These are phyloP conservation scores for Raphanus hybrid DNA, from an alignment of 441 rosid species.

Conservation along the genomic window DNA sequence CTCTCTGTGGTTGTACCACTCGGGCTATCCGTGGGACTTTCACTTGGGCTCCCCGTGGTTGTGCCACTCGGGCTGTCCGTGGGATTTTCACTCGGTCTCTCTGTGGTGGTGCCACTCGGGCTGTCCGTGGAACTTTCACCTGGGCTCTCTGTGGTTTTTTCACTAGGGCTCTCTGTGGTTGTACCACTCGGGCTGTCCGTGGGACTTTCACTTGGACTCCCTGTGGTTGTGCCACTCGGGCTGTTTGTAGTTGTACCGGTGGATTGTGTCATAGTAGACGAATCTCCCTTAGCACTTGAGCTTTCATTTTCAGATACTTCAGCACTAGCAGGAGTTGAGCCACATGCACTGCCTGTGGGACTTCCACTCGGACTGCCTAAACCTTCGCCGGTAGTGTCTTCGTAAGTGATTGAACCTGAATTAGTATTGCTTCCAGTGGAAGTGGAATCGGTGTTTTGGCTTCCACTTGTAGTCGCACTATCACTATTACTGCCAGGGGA, in stretches of 20 bases:
- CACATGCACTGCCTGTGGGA: background rate
- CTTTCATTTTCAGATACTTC: too few relatives aligned
- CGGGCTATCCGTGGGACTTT: background rate
- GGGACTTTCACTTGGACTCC: background rate
- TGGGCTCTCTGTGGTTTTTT: background rate
- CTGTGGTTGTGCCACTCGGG: background rate
- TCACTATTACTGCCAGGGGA: background rate
- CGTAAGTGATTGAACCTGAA: background rate
- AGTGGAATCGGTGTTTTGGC: background rate
- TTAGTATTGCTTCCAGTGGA: background rate
- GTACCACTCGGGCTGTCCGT: background rate
- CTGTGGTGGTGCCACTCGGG: background rate
- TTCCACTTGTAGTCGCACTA: background rate
- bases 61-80: background rate
- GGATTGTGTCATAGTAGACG: background rate
- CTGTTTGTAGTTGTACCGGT: background rate
- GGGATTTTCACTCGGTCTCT: background rate
- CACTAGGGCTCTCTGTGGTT: background rate
- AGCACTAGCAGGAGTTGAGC: too few relatives aligned
- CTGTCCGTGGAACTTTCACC: background rate
- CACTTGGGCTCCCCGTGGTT: background rate
- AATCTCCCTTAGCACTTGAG: too few relatives aligned
- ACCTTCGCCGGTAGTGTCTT: constrained; percentile 3
- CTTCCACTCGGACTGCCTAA: background rate
- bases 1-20: background rate